Base-by-base conservation (phyloP, 441 rosid species). In the Breynia disticha region DNA sequence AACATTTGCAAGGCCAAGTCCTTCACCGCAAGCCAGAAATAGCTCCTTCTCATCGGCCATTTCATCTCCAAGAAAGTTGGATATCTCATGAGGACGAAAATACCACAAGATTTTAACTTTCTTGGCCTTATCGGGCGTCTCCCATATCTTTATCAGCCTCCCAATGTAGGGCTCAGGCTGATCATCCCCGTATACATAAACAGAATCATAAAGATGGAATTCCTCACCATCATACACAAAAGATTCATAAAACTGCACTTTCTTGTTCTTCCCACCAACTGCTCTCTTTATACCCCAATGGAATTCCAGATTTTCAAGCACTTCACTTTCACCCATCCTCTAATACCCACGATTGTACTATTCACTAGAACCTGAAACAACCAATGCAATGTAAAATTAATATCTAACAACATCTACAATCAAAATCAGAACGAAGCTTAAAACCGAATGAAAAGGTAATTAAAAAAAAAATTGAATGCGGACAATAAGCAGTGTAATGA, bases 11-110 rank as follows among this genome's bases (percentile, higher is more conserved):
- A 85, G 82, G 65, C 97, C 94, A 2, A 2, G 41, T 54, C 97
- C 99, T 61, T 83, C 83, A 57, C 99, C 97, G 0, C 86, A 79
- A 8, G 91, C 97, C 71, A 94, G 53, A 76, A 94, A 71, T 55
- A 94, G 54, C 72, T 94, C 97, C 63, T 94, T 87, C 52, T 57
- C 54, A 19, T 44, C 64, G 35, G 56, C 3, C 56, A 55, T 68
- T 39, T 67, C 69, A 64, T 56, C 68, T 49, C 62, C 65, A 45
- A 83, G 79, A 75, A 61, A 74, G 19, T 70, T 64, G 10, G 61
- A 46, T 52, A 94, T 72, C 75, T 94, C 97, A 50, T 47, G 57
- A 19, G 94, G 85, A 42, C 69, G 85, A 65, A 87, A 80, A 64
- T 80, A 82, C 99, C 96, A 94, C 38, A 90, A 73, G 64, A 85